A percentile compares a stretch with the other conserved stretches of the same genome.
phyloP scores from a whole-genome alignment of 192 early-diverging fungal species.

The Entophlyctis luteolus region DNA sequence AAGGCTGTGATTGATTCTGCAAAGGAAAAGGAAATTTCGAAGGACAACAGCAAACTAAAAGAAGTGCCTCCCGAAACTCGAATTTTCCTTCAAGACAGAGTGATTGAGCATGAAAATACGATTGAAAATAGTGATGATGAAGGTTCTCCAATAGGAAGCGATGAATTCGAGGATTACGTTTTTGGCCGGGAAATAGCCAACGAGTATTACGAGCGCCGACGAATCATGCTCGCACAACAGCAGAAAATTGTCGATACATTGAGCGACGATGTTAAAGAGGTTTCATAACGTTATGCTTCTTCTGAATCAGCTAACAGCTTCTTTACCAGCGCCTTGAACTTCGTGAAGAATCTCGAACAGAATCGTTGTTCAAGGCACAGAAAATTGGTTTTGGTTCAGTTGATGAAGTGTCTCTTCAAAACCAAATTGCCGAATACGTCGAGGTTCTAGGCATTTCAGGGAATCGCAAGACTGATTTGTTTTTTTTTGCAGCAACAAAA shows the following conservation, averaged over 20 bases:
- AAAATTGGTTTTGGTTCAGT: conserved; percentile 1
- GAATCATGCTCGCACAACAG: conserved; percentile 28
- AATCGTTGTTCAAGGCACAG: neutral
- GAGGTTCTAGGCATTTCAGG: neutral
- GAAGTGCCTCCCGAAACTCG: neutral
- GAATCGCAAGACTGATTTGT: neutral
- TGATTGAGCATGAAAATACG: neutral
- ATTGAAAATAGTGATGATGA: conserved; percentile 24
- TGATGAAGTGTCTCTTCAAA: neutral
- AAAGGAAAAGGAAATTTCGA: too few relatives aligned
- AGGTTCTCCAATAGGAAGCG: conserved; percentile 15
- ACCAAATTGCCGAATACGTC: neutral
- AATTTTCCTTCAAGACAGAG: conserved; percentile 6
- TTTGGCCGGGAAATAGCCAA: conserved; percentile 36
- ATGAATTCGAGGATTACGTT: conserved; percentile 40
- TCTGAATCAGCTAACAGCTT: neutral
- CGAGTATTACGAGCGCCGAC: conserved; percentile 30
- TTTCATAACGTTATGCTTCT: neutral
- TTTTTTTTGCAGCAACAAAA: conserved; percentile 8
- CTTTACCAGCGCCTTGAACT: conserved; percentile 6
- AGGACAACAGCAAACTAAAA: neutral
- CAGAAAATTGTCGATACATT: conserved; percentile 13
- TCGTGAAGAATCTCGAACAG: neutral
- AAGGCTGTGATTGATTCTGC: conserved; percentile 12
- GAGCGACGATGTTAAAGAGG: conserved; percentile 17